phyloP scores from a whole-genome alignment of 192 early-diverging fungal genomes.

The Backusella sp. region DNA sequence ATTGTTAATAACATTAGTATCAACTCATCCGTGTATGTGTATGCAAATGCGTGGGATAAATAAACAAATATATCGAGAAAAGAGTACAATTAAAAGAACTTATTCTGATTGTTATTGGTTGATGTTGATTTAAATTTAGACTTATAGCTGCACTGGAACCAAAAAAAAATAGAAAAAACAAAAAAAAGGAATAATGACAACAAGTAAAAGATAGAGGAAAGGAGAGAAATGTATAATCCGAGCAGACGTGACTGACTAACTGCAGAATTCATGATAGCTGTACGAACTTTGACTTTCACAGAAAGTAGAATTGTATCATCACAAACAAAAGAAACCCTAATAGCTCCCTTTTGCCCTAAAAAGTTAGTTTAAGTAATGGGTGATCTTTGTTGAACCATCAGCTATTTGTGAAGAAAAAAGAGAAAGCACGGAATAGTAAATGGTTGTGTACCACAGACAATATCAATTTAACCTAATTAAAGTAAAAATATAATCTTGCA shows the following conservation, averaged over 20 bases:
- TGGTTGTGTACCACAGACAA: not conserved
- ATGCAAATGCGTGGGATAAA: not conserved
- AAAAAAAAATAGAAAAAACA: not conserved
- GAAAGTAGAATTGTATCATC: not conserved
- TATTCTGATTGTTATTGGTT: not conserved
- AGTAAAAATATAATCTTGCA: conserved; percentile 7
- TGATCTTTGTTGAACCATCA: not conserved
- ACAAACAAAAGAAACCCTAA: not conserved
- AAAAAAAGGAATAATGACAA: no score
- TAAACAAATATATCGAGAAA: not conserved
- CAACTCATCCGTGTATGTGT: not conserved
- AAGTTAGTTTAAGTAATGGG: not conserved
- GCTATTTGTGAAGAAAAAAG: not conserved
- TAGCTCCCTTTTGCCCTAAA: not conserved
- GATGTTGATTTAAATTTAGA: not conserved
- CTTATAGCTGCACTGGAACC: not conserved
- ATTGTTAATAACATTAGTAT: not conserved
- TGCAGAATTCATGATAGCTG: not conserved
- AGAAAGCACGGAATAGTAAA: not conserved
- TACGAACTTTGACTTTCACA: not conserved
- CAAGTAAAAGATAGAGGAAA: not conserved
- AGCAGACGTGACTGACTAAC: not conserved
- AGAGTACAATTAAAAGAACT: not conserved
- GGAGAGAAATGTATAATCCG: not conserved
- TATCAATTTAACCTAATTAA: conserved; percentile 6